These are phyloP conservation scores for Acidomyces sp. DNA, from an alignment of 495 filamentous ascomycete genomes.

Conservation along the genomic window DNA sequence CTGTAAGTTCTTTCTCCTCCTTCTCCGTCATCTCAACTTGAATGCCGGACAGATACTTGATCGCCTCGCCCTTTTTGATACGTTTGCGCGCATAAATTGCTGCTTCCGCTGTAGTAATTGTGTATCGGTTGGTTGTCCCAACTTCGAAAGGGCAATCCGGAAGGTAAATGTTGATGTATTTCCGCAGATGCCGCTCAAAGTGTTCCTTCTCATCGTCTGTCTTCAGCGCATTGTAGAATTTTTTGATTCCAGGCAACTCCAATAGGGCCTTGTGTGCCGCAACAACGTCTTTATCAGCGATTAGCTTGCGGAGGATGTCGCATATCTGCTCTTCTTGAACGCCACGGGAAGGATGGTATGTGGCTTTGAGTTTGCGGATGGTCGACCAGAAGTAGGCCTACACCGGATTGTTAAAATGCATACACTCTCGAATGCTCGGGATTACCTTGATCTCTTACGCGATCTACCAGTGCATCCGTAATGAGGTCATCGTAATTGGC, in stretches of 20 bases:
- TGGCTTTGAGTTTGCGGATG: constrained; percentile 80
- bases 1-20: constrained; percentile 71
- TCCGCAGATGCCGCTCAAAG: constrained; percentile 73
- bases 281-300: constrained; percentile 57
- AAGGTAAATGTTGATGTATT: constrained; percentile 85
- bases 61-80: constrained; percentile 66
- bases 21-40: constrained; percentile 79
- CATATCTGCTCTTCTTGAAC: constrained; percentile 70
- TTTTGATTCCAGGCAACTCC: constrained; percentile 57
- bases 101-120: constrained; percentile 78
- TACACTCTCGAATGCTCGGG: background rate
- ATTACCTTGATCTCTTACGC: constrained; percentile 45
- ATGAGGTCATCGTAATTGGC: constrained; percentile 91
- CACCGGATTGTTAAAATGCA: background rate
- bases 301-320: constrained; percentile 62
- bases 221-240: constrained; percentile 49
- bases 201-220: constrained; percentile 73
- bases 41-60: constrained; percentile 83
- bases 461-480: constrained; percentile 90
- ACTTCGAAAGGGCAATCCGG: constrained; percentile 92
- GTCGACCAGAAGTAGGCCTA: constrained; percentile 92
- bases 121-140: constrained; percentile 87
- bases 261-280: constrained; percentile 60
- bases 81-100: constrained; percentile 67
- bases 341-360: constrained; percentile 67